A percentile compares a stretch with the other conserved stretches of the same genome.
Conservation (phyloP, 495 filamentous ascomycete species). For the Trypethelium eluteriae region DNA sequence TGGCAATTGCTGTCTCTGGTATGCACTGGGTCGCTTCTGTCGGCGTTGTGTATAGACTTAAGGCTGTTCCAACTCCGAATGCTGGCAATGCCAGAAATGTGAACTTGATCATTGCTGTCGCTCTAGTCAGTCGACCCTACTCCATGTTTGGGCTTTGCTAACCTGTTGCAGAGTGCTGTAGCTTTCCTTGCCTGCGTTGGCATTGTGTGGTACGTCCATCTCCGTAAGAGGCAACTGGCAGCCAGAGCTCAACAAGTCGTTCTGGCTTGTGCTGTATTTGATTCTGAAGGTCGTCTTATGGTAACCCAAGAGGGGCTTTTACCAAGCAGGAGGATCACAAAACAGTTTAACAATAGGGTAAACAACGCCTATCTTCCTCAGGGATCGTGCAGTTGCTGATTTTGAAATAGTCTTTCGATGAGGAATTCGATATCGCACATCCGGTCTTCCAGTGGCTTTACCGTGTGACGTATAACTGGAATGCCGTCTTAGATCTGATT, state of each 20-base stretch:
- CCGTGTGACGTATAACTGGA: conserved; percentile 70
- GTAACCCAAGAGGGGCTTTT: conserved; percentile 73
- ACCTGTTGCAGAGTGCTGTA: conserved; percentile 44
- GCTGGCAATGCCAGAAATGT: conserved; percentile 19
- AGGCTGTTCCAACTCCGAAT: conserved; percentile 20
- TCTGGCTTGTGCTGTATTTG: conserved; percentile 69
- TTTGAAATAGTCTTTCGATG: conserved; percentile 53
- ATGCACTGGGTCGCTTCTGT: conserved; percentile 83
- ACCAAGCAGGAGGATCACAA: conserved; percentile 73
- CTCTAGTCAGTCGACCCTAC: conserved; percentile 22
- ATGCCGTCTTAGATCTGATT: conserved; percentile 55
- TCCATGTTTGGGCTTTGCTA: not conserved
- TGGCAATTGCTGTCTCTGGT: conserved; percentile 68
- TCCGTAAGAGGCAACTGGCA: conserved; percentile 46
- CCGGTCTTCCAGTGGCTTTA: conserved; percentile 84
- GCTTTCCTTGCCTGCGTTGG: conserved; percentile 53
- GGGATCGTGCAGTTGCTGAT: conserved; percentile 9
- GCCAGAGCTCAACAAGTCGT: conserved; percentile 70
- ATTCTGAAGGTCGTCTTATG: conserved; percentile 64
- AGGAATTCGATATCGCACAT: conserved; percentile 68
- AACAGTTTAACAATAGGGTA: conserved; percentile 64
- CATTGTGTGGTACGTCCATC: conserved; percentile 51
- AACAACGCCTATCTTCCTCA: conserved; percentile 11
- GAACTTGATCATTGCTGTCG: conserved; percentile 29
- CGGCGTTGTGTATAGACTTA: conserved; percentile 58